Evolutionary conservation across 129 eudicot species (phyloP), one percentile per base, ranked within the genome.

Genomic region (Chrysanthemum lavandulifolium): DNA sequence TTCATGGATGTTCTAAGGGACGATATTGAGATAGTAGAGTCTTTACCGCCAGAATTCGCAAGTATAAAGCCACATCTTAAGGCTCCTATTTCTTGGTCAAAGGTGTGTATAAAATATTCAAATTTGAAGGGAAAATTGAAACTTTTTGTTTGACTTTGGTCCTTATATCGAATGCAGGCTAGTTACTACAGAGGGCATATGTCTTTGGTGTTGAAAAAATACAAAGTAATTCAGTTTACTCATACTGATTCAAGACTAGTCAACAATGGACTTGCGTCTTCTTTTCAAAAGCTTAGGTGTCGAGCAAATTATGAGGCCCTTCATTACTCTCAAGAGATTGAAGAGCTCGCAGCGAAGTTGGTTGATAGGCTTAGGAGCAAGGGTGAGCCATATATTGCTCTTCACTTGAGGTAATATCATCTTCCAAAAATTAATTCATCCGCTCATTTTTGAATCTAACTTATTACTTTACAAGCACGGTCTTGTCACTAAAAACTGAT

Each of bases 21-120:
- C 0, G 97, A 94, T 76, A 82, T 94, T 5, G 85, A 88, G 53
- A 78, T 94, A 55, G 88, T 90, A 16, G 99, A 94, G 31, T 79
- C 85, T 19, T 43, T 94, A 66, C 99, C 99, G 13, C 72, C 82
- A 1, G 61, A 73, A 10, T 81, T 78, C 54, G 76, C 68, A 12
- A 47, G 65, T 19, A 57, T 75, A 64, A 76, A 78, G 53, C 97
- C 94, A 12, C 65, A 77, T 76, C 53, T 64, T 9, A 90, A 88
- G 69, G 94, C 99, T 48, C 99, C 99, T 49, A 70, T 88, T 33
- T 94, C 99, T 19, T 90, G 99, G 99, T 94, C 99, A 52, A 86
- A 83, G 97, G 98, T 94, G 6, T 6, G 65, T 40, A 10, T 63
- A n/a, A n/a, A 74, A 16, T 10, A 19, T 61, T 36, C 50, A 4